phyloP scores from a whole-genome alignment of 2,329 filamentous ascomycete genomes.

The Fusarium abutilonis region DNA sequence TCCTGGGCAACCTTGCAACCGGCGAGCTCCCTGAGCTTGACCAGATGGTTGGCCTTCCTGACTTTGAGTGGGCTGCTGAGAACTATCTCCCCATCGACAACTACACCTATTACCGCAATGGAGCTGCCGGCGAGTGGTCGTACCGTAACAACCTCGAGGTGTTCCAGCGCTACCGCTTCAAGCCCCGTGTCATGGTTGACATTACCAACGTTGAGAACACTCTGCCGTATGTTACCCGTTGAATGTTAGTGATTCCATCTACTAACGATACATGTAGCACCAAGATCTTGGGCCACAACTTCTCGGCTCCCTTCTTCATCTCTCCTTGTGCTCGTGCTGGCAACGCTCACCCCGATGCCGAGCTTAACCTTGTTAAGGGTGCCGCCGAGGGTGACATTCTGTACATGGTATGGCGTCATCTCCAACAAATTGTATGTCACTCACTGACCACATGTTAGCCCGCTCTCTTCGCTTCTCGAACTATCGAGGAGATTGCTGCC shows the following conservation, averaged over 20 bases:
- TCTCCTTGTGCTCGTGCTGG: slow-evolving; percentile 58
- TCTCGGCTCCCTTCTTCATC: slow-evolving; percentile 66
- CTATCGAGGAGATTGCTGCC: slow-evolving; percentile 52
- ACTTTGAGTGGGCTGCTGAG: slow-evolving; percentile 64
- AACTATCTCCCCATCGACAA: slow-evolving; percentile 57
- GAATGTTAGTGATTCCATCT: neutral
- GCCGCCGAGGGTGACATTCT: slow-evolving; percentile 60
- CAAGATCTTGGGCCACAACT: slow-evolving; percentile 63
- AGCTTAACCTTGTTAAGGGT: slow-evolving; percentile 61
- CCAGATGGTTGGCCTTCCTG: slow-evolving; percentile 59
- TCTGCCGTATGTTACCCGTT: slow-evolving; percentile 43
- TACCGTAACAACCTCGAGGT: slow-evolving; percentile 67
- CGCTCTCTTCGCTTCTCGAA: slow-evolving; percentile 48
- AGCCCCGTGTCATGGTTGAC: slow-evolving; percentile 61
- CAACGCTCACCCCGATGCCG: slow-evolving; percentile 57
- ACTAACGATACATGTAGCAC: slow-evolving; percentile 47
- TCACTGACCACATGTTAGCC: slow-evolving; percentile 39
- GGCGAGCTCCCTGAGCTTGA: slow-evolving; percentile 56
- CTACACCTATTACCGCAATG: slow-evolving; percentile 68
- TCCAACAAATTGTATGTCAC: too few species aligned
- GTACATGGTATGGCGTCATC: slow-evolving; percentile 54
- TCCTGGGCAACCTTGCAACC: slow-evolving; percentile 48
- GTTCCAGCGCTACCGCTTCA: slow-evolving; percentile 59
- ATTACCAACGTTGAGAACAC: slow-evolving; percentile 56
- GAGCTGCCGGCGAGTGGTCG: slow-evolving; percentile 64